phyloP scores from a whole-genome alignment of 2,329 filamentous ascomycete genomes.

The Mycosphaerella arachidis region DNA sequence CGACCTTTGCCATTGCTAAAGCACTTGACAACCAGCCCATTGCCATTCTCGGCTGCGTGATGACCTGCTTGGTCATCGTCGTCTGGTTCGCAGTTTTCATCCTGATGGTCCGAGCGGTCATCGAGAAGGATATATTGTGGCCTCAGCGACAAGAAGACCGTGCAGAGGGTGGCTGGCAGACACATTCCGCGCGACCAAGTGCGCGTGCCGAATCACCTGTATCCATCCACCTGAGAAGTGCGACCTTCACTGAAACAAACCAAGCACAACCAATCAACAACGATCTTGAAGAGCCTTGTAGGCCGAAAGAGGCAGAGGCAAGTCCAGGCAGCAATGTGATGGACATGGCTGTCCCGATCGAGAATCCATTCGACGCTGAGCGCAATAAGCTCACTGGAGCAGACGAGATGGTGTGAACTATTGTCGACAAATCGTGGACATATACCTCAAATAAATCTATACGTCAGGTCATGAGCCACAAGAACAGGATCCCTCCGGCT shows the following conservation, averaged over 20 bases:
- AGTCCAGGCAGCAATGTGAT: not conserved
- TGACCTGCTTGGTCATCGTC: conserved; percentile 61
- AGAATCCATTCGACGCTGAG: not conserved
- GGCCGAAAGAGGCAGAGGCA: not conserved
- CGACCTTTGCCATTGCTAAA: conserved; percentile 66
- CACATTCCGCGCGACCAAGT: conserved; percentile 2
- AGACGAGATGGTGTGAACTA: not conserved
- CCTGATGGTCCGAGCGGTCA: conserved; percentile 67
- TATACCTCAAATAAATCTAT: not conserved
- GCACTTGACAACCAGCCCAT: conserved; percentile 49
- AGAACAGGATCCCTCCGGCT: not conserved
- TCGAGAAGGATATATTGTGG: conserved; percentile 67
- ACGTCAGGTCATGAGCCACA: not conserved
- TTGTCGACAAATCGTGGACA: not conserved
- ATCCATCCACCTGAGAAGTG: not conserved
- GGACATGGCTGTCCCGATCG: not conserved
- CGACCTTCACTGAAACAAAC: not conserved
- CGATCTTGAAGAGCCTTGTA: not conserved
- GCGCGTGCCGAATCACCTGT: not conserved
- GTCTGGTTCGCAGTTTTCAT: conserved; percentile 65
- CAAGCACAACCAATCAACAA: not conserved
- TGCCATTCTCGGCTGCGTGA: conserved; percentile 61
- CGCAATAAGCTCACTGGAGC: not conserved
- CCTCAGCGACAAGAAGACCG: conserved; percentile 65
- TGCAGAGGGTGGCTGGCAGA: conserved; percentile 55